Evolutionary conservation across 1,284 basidiomycete genomes (phyloP).

Genomic region (Neotropicomus parvogracilis): DNA sequence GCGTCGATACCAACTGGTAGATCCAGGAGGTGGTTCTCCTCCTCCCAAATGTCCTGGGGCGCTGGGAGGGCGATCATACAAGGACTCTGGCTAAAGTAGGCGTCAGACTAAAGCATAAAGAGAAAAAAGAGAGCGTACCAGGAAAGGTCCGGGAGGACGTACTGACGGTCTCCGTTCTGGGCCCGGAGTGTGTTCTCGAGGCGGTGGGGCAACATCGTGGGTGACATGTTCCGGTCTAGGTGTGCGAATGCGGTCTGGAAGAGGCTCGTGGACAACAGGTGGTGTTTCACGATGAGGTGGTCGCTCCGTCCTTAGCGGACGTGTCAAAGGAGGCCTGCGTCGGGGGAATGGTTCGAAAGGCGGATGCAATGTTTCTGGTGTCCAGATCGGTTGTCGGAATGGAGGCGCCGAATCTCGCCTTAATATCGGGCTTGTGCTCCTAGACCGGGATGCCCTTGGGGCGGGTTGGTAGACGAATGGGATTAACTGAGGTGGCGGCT

Average conservation of each 20-base stretch:
- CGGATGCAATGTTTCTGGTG: conserved; percentile 19
- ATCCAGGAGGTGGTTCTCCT: conserved; percentile 12
- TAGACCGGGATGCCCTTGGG: conserved; percentile 39
- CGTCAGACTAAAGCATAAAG: conserved; percentile 1
- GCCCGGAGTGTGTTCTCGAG: conserved; percentile 6
- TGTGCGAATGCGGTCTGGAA: conserved; percentile 7
- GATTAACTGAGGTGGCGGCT: conserved; percentile 51
- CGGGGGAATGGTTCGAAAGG: conserved; percentile 11
- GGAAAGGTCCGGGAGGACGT: conserved; percentile 19
- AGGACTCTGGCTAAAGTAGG: conserved; percentile 18
- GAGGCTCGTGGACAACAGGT: conserved; percentile 11
- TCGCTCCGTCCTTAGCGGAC: conserved; percentile 1
- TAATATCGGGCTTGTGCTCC: conserved; percentile 41
- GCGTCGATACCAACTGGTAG: conserved; percentile 26
- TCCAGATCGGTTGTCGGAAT: conserved; percentile 18
- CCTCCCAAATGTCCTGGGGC: conserved; percentile 25
- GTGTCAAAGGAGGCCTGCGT: conserved; percentile 12
- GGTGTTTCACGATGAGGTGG: conserved; percentile 2
- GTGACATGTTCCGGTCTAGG: conserved; percentile 4
- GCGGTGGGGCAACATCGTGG: conserved; percentile 16
- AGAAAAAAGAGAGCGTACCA: conserved; percentile 16
- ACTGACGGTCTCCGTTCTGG: conserved; percentile 25
- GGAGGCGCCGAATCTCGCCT: conserved; percentile 24
- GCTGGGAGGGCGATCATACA: conserved; percentile 27
- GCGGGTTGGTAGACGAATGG: conserved; percentile 53